phyloP scores from a whole-genome alignment of 768 basidiomycete genomes.

The Obba rivulosa region DNA sequence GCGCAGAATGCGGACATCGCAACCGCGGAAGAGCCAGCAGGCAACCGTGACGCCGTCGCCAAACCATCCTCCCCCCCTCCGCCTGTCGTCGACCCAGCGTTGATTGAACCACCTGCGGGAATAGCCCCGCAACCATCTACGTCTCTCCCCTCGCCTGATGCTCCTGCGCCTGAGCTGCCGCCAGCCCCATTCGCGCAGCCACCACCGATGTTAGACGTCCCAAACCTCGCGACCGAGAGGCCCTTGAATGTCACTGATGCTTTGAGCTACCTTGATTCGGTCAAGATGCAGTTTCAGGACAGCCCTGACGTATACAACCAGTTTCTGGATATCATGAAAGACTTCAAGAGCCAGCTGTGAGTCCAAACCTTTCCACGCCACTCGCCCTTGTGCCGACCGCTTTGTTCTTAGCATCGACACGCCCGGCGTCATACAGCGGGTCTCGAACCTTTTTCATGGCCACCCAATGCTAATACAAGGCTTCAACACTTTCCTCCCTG shows the following conservation, averaged over 20 bases:
- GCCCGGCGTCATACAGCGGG: constrained; percentile 93
- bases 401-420: constrained; percentile 82
- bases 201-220: too few relatives aligned
- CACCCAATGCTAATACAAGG: constrained; percentile 91
- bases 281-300: constrained; percentile 55
- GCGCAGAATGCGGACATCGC: too few relatives aligned
- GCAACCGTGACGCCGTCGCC: too few relatives aligned
- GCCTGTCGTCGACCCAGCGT: too few relatives aligned
- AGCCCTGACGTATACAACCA: constrained; percentile 60
- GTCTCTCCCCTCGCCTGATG: too few relatives aligned
- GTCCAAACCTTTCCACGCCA: constrained; percentile 13
- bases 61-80: too few relatives aligned
- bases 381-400: neutral
- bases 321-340: constrained; percentile 69
- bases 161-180: too few relatives aligned
- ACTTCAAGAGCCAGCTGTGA: constrained; percentile 62
- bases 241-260: constrained; percentile 60
- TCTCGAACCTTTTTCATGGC: constrained; percentile 87
- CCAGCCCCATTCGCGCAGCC: too few relatives aligned
- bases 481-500: constrained; percentile 96
- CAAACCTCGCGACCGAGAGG: constrained; percentile 23
- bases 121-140: too few relatives aligned
- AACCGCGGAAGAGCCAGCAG: too few relatives aligned
- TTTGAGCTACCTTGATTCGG: constrained; percentile 57
- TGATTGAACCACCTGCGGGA: too few relatives aligned